Conservation (phyloP, 441 rosid species). For the Geranium incanum region DNA sequence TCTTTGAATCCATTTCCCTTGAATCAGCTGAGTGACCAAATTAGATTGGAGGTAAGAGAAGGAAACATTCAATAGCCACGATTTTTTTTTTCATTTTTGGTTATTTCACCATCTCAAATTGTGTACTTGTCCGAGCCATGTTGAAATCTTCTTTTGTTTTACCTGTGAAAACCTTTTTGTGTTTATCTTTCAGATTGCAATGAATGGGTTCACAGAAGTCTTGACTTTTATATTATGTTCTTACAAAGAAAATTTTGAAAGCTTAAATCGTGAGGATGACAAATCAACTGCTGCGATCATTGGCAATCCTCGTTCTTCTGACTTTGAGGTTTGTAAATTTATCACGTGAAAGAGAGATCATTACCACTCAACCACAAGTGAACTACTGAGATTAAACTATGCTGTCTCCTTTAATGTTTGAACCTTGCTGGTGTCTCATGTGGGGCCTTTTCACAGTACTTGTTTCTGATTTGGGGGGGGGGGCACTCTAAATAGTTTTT, state of each 20-base stretch:
- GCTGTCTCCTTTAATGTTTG: not conserved
- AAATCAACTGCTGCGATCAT: slow-evolving; percentile 47
- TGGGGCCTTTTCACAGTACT: not conserved
- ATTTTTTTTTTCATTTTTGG: not conserved
- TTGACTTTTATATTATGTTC: slow-evolving; percentile 78
- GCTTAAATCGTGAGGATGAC: slow-evolving; percentile 66
- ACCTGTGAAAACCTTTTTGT: not conserved
- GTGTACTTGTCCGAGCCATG: not conserved
- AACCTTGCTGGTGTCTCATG: not conserved
- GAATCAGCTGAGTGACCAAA: slow-evolving; percentile 75
- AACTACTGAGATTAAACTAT: not conserved
- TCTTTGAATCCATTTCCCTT: slow-evolving; percentile 66
- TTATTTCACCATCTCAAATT: not conserved
- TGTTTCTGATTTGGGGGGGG: too few relatives aligned
- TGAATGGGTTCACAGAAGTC: slow-evolving; percentile 74
- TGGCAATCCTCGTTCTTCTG: slow-evolving; percentile 82
- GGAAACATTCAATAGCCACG: not conserved
- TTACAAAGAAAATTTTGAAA: slow-evolving; percentile 51
- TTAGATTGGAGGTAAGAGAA: slow-evolving; percentile 60
- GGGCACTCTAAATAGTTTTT: too few relatives aligned
- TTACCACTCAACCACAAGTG: not conserved
- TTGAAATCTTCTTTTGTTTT: not conserved
- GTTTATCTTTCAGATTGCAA: slow-evolving; percentile 49
- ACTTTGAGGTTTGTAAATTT: slow-evolving; percentile 70
- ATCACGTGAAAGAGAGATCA: not conserved